Evolutionary conservation across 176 grass and related monocot species (phyloP).

Genomic region (Avena insularis): DNA sequence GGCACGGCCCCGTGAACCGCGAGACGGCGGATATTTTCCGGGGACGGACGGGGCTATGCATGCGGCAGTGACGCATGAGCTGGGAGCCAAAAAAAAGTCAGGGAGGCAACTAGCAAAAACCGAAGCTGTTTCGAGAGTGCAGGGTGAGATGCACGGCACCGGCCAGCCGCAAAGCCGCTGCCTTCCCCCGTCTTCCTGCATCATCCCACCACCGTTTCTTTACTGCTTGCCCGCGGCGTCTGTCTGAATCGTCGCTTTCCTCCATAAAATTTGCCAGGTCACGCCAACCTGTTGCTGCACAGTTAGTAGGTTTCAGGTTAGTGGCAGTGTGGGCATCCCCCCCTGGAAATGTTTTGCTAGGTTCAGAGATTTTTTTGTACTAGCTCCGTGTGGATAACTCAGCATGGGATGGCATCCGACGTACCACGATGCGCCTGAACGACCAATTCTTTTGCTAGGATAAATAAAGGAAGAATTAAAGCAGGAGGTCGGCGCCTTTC

Average conservation of each 20-base stretch:
- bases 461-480: not conserved
- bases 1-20: not conserved
- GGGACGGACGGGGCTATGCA: too few species aligned
- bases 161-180: slow-evolving; percentile 48
- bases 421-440: slow-evolving; percentile 15
- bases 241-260: slow-evolving; percentile 28
- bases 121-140: slow-evolving; percentile 21
- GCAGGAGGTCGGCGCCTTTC: slow-evolving; percentile 34
- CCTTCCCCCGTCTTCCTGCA: slow-evolving; percentile 29
- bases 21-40: slow-evolving; percentile 30
- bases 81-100: not conserved
- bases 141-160: slow-evolving; percentile 50
- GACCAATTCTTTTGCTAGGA: not conserved
- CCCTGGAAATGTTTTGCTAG: not conserved
- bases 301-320: slow-evolving; percentile 12
- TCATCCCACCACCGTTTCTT: not conserved
- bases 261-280: not conserved
- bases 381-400: not conserved
- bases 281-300: slow-evolving; percentile 1
- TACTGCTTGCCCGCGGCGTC: slow-evolving; percentile 24
- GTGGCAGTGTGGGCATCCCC: slow-evolving; percentile 21
- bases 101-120: slow-evolving; percentile 9
- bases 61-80: not conserved
- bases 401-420: slow-evolving; percentile 24
- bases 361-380: not conserved